phyloP scores from a whole-genome alignment of 129 eudicot genomes.

The Arctium minus region DNA sequence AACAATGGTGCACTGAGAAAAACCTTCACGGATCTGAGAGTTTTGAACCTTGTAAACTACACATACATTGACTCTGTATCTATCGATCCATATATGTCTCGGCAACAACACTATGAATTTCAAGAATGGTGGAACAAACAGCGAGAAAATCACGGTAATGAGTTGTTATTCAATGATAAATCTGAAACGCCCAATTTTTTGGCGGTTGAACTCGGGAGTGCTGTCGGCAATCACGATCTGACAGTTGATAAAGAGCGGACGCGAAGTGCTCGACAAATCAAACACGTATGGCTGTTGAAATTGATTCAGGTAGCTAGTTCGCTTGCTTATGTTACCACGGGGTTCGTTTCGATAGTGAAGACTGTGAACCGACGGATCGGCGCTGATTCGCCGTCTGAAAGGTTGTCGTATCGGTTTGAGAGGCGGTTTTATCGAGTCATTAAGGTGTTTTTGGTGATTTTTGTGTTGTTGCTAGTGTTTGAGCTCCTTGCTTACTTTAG shows the following conservation, averaged over 20 bases:
- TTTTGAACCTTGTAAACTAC: background rate
- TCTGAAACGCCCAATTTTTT: constrained; percentile 31
- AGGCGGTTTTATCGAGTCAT: constrained; percentile 51
- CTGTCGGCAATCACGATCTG: constrained; percentile 16
- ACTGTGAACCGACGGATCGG: constrained; percentile 63
- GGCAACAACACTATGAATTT: constrained; percentile 71
- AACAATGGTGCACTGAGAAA: background rate
- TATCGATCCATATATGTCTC: constrained; percentile 55
- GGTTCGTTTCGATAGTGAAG: constrained; percentile 37
- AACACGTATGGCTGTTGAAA: constrained; percentile 57
- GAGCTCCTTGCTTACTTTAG: constrained; percentile 70
- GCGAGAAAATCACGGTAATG: constrained; percentile 27
- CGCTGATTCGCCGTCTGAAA: constrained; percentile 9
- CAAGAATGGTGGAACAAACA: constrained; percentile 94
- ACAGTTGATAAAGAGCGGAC: constrained; percentile 47
- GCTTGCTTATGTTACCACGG: constrained; percentile 28
- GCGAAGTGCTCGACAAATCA: constrained; percentile 65
- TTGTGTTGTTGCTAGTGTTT: constrained; percentile 34
- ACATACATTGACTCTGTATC: background rate
- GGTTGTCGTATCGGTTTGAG: constrained; percentile 19
- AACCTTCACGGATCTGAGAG: background rate
- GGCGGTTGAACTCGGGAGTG: constrained; percentile 39
- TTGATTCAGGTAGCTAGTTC: constrained; percentile 45
- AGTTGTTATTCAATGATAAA: constrained; percentile 9
- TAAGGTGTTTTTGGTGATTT: constrained; percentile 41